Evolutionary conservation across 2,329 filamentous ascomycete species (phyloP).

Genomic region (Annulohypoxylon truncatum): DNA sequence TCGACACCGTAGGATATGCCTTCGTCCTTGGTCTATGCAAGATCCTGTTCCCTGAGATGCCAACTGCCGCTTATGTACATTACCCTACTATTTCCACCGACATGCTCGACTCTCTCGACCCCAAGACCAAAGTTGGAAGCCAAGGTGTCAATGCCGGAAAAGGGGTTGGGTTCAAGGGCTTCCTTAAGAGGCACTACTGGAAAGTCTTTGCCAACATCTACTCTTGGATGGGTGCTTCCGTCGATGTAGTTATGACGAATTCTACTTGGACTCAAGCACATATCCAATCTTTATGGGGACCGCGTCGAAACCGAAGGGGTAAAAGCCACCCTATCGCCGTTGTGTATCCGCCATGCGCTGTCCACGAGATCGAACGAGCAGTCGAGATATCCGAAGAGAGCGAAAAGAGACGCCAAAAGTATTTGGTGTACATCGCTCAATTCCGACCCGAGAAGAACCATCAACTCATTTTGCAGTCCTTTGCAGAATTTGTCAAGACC

Average conservation of each 20-base stretch:
- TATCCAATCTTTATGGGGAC: conserved; percentile 83
- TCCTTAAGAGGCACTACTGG: conserved; percentile 86
- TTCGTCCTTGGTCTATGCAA: conserved; percentile 88
- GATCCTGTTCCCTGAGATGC: conserved; percentile 80
- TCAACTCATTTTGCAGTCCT: conserved; percentile 84
- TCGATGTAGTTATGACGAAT: conserved; percentile 98
- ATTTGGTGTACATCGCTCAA: conserved; percentile 93
- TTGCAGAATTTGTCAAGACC: conserved; percentile 77
- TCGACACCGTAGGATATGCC: conserved; percentile 98
- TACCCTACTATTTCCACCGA: conserved; percentile 99
- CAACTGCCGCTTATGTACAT: conserved; percentile 94
- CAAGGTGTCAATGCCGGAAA: conserved; percentile 87
- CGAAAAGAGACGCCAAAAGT: conserved; percentile 75
- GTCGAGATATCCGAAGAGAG: conserved; percentile 77
- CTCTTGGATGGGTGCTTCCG: conserved; percentile 80
- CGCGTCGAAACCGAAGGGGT: conserved; percentile 59
- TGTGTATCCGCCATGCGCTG: conserved; percentile 92
- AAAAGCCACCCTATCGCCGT: conserved; percentile 71
- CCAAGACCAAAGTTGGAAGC: conserved; percentile 65
- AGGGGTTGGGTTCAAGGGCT: conserved; percentile 77
- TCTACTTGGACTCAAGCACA: conserved; percentile 93
- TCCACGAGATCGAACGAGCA: conserved; percentile 81
- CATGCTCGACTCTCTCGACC: conserved; percentile 88
- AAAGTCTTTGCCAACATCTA: conserved; percentile 84
- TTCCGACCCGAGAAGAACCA: conserved; percentile 99